A percentile compares a stretch with the other conserved stretches of the same genome.
Evolutionary conservation across 2,329 filamentous ascomycete genomes (phyloP).

Genomic region (Neonectria punicea): DNA sequence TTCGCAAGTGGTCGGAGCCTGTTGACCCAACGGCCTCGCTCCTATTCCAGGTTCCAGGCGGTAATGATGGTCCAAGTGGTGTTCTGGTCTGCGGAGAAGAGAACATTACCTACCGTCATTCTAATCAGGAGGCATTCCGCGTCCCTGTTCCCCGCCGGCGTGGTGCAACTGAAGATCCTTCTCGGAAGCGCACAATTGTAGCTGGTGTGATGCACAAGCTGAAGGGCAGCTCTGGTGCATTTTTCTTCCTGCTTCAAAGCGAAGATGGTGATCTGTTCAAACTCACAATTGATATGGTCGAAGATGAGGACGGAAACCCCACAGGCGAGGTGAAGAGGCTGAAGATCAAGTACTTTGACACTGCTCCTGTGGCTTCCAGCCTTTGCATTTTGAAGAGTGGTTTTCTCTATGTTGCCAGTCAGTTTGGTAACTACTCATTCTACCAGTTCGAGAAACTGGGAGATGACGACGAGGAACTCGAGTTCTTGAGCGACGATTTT

Average conservation of each 20-base stretch:
- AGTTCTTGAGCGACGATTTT: slow-evolving; percentile 86
- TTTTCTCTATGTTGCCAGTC: slow-evolving; percentile 91
- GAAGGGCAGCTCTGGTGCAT: slow-evolving; percentile 82
- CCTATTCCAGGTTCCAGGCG: slow-evolving; percentile 94
- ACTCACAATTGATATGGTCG: slow-evolving; percentile 89
- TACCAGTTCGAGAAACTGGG: slow-evolving; percentile 98
- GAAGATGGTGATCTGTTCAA: slow-evolving; percentile 99
- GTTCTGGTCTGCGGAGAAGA: slow-evolving; percentile 95
- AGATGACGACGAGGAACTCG: slow-evolving; percentile 90
- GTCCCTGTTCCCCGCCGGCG: slow-evolving; percentile 88
- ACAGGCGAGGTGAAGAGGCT: slow-evolving; percentile 85
- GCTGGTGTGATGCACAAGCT: slow-evolving; percentile 98
- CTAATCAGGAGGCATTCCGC: slow-evolving; percentile 89
- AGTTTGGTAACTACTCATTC: slow-evolving; percentile 92
- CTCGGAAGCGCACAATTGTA: slow-evolving; percentile 87
- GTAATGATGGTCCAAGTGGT: slow-evolving; percentile 91
- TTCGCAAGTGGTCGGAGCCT: slow-evolving; percentile 94
- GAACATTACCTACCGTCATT: slow-evolving; percentile 96
- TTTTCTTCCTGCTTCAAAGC: slow-evolving; percentile 96
- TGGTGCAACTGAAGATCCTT: slow-evolving; percentile 90
- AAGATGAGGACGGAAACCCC: slow-evolving; percentile 80
- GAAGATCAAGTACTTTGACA: slow-evolving; percentile 98
- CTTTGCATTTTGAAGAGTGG: slow-evolving; percentile 95
- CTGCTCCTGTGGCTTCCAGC: slow-evolving; percentile 86
- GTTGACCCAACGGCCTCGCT: slow-evolving; percentile 91